Evolutionary conservation across 202 grass and related monocot species (phyloP).

Genomic region (Bolboschoenoplectus hybrid): DNA sequence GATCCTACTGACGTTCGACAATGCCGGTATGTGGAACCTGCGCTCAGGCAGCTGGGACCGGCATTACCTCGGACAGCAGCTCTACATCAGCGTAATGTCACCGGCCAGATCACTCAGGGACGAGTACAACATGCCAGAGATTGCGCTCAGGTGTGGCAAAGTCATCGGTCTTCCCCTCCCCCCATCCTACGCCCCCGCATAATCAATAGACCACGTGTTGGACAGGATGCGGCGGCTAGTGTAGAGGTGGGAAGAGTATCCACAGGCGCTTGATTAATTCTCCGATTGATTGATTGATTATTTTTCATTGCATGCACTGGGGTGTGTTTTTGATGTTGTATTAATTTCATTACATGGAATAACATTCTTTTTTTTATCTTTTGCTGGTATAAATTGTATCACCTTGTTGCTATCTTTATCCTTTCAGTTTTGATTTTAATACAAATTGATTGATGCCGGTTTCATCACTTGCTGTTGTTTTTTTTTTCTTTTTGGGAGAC

Average conservation of each 20-base stretch:
- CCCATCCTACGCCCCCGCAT: slow-evolving; percentile 50
- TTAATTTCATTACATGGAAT: slow-evolving; percentile 14
- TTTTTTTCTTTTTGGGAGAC: not conserved
- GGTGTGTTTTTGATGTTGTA: slow-evolving; percentile 26
- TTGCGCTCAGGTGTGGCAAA: slow-evolving; percentile 59
- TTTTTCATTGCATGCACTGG: slow-evolving; percentile 22
- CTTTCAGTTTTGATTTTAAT: not conserved
- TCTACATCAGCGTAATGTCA: slow-evolving; percentile 73
- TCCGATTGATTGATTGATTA: slow-evolving; percentile 2
- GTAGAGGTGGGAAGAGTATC: slow-evolving; percentile 30
- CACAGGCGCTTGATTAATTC: slow-evolving; percentile 21
- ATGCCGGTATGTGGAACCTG: slow-evolving; percentile 92
- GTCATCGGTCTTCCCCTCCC: slow-evolving; percentile 65
- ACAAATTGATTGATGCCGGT: not conserved
- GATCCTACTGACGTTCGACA: slow-evolving; percentile 87
- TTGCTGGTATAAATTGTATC: slow-evolving; percentile 17
- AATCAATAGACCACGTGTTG: not conserved
- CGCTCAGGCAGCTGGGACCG: slow-evolving; percentile 69
- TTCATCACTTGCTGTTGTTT: not conserved
- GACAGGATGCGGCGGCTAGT: not conserved
- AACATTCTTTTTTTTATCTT: slow-evolving; percentile 20
- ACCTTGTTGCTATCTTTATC: slow-evolving; percentile 1
- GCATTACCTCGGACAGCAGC: slow-evolving; percentile 75
- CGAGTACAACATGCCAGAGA: slow-evolving; percentile 80
- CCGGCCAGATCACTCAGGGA: slow-evolving; percentile 72